Conservation (phyloP, 2,329 filamentous ascomycete genomes). For the Epichloe amarillans region DNA sequence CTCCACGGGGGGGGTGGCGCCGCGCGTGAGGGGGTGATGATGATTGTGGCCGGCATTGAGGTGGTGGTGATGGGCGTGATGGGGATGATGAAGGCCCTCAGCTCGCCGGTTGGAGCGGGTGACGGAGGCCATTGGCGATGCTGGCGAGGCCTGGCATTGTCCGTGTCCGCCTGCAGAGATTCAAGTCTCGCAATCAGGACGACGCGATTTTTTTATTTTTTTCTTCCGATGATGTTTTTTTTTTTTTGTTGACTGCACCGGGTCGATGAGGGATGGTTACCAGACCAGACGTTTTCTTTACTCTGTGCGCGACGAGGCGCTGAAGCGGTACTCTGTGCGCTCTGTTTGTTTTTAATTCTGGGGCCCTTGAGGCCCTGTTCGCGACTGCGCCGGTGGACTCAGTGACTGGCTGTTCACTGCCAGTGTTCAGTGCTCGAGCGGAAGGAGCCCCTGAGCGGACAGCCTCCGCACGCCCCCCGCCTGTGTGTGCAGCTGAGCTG, state of each 20-base stretch:
- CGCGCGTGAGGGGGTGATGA: slow-evolving; percentile 12
- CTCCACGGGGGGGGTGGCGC: slow-evolving; percentile 1
- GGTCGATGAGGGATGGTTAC: background rate
- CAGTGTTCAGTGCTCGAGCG: background rate
- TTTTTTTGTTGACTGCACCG: background rate
- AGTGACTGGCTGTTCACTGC: background rate
- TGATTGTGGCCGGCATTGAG: slow-evolving; percentile 15
- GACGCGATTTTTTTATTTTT: slow-evolving; percentile 2
- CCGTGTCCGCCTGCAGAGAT: slow-evolving; percentile 12
- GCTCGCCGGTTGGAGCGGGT: slow-evolving; percentile 37
- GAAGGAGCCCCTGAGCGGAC: background rate
- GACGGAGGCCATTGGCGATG: slow-evolving; percentile 35
- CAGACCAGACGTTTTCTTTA: background rate
- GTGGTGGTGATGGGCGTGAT: slow-evolving; percentile 12
- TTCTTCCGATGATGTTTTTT: background rate
- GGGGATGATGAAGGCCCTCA: slow-evolving; percentile 28
- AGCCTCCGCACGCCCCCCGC: background rate
- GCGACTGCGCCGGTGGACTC: background rate
- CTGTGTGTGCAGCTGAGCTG: background rate
- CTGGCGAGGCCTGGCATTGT: slow-evolving; percentile 24
- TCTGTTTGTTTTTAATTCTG: background rate
- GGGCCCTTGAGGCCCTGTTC: background rate
- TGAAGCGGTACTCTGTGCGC: background rate
- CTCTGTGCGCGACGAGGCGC: background rate
- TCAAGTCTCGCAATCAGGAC: slow-evolving; percentile 2